These are phyloP conservation scores for Catenaria anguillulae DNA, from an alignment of 371 early-diverging fungal species.

Conservation along the genomic window DNA sequence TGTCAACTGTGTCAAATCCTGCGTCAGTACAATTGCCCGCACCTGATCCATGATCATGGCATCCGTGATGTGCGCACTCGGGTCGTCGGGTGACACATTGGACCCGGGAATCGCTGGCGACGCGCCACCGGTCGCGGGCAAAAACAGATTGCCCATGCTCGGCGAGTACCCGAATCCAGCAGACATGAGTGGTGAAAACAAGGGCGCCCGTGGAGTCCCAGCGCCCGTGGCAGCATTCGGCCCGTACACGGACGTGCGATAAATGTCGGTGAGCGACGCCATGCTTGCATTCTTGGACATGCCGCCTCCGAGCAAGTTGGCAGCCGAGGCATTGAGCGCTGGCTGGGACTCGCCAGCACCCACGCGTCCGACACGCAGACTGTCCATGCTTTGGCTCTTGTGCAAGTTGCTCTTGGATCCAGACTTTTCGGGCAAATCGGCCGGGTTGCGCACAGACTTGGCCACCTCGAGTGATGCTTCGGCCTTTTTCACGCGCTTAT, in stretches of 20 bases:
- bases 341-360: neutral
- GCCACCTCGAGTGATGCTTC: neutral
- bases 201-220: neutral
- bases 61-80: conserved; percentile 21
- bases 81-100: neutral
- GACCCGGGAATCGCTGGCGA: neutral
- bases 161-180: neutral
- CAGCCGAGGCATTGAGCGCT: neutral
- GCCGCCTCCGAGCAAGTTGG: neutral
- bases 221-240: neutral
- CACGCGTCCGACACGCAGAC: neutral
- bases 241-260: too few relatives aligned
- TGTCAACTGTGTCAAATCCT: conserved; percentile 64
- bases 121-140: neutral
- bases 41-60: conserved; percentile 68
- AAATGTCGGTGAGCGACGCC: neutral
- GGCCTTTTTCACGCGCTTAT: neutral
- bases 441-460: neutral
- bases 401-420: too few relatives aligned
- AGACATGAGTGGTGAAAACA: too few relatives aligned
- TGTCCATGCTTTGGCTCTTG: too few relatives aligned
- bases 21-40: conserved; percentile 54
- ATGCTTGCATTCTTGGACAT: neutral
- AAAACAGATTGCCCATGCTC: neutral
- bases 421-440: neutral